phyloP scores from a whole-genome alignment of 306 rosid genomes.

The Betula pendula region DNA sequence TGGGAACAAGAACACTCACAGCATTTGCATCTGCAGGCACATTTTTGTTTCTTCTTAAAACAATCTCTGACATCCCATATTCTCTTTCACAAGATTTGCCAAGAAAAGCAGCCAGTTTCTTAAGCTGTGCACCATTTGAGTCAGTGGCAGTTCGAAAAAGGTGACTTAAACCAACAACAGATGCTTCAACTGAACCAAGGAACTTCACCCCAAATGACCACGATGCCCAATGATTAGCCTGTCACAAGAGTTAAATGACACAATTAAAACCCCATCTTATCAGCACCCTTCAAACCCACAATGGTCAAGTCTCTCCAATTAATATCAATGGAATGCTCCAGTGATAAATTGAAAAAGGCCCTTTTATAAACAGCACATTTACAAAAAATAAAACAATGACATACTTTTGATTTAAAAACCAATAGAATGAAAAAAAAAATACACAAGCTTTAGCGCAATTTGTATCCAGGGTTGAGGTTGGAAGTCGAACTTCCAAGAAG shows the following conservation, averaged over 20 bases:
- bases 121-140: slow-evolving; percentile 56
- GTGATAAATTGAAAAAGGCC: neutral
- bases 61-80: slow-evolving; percentile 41
- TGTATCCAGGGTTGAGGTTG: neutral
- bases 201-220: slow-evolving; percentile 35
- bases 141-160: slow-evolving; percentile 58
- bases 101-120: slow-evolving; percentile 60
- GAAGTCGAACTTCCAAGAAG: slow-evolving; percentile 8
- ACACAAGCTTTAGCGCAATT: neutral
- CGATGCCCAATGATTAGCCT: slow-evolving; percentile 37
- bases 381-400: neutral
- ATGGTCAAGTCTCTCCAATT: slow-evolving; percentile 19
- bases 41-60: slow-evolving; percentile 59
- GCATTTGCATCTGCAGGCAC: slow-evolving; percentile 74
- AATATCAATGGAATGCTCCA: slow-evolving; percentile 1
- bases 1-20: slow-evolving; percentile 63
- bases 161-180: slow-evolving; percentile 81
- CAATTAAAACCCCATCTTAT: slow-evolving; percentile 22
- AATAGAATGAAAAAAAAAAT: neutral
- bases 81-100: slow-evolving; percentile 45
- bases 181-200: slow-evolving; percentile 66
- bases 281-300: slow-evolving; percentile 20
- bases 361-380: neutral
- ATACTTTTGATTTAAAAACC: neutral
- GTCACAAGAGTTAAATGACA: slow-evolving; percentile 27